Base-by-base conservation (phyloP, 257 asterid genomes). In the Rehmannia glutinosa region DNA sequence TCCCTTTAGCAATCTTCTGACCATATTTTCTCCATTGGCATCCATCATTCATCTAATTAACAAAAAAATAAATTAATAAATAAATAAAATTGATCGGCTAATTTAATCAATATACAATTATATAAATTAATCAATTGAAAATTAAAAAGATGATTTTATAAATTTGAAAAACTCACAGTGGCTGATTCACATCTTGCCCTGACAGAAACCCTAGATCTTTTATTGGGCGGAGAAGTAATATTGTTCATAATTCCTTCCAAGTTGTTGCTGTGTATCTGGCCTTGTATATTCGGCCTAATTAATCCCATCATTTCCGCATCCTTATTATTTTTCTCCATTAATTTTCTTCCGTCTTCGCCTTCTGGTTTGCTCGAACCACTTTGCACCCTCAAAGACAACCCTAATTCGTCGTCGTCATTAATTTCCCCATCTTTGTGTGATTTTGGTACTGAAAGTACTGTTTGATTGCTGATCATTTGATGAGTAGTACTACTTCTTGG, bases 1-100 rank as follows among this genome's bases (percentile, higher is more conserved):
- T 93, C 71, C 98, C 97, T 64, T 93, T 93, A 0, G 98, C 89
- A 11, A 87, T 86, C 73, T 93, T 93, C 62, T 93, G 98, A 3
- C 98, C 98, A 10, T 93, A 93, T 76, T 93, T 93, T 77, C 98
- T 77, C 98, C 98, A 93, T 82, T 93, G 98, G 5, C 97, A 93
- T 39, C 98, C 98, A 66, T 93, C 98, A 27, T 88, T 93, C 96
- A 93, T 90, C 98, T 92, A n/a, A n/a, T n/a, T n/a, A n/a, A n/a
- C n/a, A n/a, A n/a, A 16, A n/a, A n/a, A n/a, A n/a, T n/a, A n/a
- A n/a, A n/a, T n/a, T n/a, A n/a, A 25, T 47, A 10, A 33, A 55
- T 19, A 12, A 35, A 45, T 0, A 25, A 23, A 24, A 1, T n/a
- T n/a, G n/a, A n/a, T n/a, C n/a, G n/a, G n/a, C n/a, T n/a, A n/a